phyloP scores from a whole-genome alignment of 148 eudicot species.

The Arbutus unedo region DNA sequence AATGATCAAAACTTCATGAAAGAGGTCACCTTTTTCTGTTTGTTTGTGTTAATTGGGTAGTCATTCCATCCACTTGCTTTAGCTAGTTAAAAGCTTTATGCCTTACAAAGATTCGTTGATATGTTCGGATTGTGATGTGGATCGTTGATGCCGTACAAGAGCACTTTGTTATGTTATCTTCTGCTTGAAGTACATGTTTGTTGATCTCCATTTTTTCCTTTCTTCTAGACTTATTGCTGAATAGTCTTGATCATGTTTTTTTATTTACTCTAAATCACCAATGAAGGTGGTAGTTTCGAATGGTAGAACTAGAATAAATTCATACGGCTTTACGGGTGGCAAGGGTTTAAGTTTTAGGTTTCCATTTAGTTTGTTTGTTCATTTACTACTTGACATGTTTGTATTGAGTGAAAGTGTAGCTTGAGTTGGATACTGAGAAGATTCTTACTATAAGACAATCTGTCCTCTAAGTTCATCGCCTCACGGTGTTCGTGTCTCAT shows the following conservation, averaged over 20 bases:
- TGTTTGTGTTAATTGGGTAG: neutral
- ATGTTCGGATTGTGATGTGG: neutral
- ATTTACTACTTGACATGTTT: no score
- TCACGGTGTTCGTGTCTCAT: no score
- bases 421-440: no score
- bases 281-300: neutral
- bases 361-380: neutral
- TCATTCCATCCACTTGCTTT: neutral
- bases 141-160: neutral
- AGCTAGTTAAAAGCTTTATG: neutral
- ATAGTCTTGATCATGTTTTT: slow-evolving; percentile 10
- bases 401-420: no score
- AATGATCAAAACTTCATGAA: neutral
- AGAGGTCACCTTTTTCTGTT: slow-evolving; percentile 14
- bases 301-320: neutral
- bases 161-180: neutral
- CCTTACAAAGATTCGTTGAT: slow-evolving; percentile 5
- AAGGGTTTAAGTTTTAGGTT: neutral
- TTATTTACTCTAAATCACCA: neutral
- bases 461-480: no score
- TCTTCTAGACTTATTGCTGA: neutral
- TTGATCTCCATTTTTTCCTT: neutral
- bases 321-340: neutral
- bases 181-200: neutral
- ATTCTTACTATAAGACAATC: no score